A percentile compares a stretch with the other conserved stretches of the same genome.
These are phyloP conservation scores for Gyromitra esculenta DNA, from an alignment of 2,329 filamentous ascomycete genomes.

Conservation along the genomic window DNA sequence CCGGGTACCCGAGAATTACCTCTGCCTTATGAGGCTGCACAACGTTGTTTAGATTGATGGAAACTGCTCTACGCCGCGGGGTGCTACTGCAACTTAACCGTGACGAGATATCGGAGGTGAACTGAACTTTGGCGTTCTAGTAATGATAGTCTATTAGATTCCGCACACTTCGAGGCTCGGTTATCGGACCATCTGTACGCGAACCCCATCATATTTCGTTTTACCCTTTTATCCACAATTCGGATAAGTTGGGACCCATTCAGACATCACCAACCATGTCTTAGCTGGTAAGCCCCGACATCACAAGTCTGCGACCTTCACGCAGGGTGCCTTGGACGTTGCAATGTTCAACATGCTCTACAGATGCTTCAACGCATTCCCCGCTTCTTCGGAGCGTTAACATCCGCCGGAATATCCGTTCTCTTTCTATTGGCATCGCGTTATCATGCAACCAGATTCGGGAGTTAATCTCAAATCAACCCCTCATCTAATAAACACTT, in stretches of 20 bases:
- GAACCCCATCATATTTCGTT: conserved; percentile 1
- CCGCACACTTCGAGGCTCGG: conserved; percentile 8
- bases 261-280: not conserved
- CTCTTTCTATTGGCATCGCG: conserved; percentile 4
- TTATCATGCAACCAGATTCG: not conserved
- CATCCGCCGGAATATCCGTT: conserved; percentile 7
- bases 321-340: not conserved
- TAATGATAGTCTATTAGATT: not conserved
- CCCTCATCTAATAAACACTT: not conserved
- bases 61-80: not conserved
- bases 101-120: not conserved
- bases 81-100: not conserved
- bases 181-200: conserved; percentile 31
- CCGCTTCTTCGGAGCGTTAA: conserved; percentile 19
- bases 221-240: conserved; percentile 35
- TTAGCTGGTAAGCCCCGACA: conserved; percentile 6
- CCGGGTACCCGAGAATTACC: conserved; percentile 1
- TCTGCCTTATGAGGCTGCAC: not conserved
- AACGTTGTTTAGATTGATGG: not conserved
- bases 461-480: conserved; percentile 3
- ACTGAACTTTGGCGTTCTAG: not conserved
- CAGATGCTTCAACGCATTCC: not conserved
- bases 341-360: not conserved
- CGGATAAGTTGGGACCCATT: conserved; percentile 3
- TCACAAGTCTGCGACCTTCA: not conserved